phyloP scores from a whole-genome alignment of 164 flowering plant genomes.

The Aristolochia californica region DNA sequence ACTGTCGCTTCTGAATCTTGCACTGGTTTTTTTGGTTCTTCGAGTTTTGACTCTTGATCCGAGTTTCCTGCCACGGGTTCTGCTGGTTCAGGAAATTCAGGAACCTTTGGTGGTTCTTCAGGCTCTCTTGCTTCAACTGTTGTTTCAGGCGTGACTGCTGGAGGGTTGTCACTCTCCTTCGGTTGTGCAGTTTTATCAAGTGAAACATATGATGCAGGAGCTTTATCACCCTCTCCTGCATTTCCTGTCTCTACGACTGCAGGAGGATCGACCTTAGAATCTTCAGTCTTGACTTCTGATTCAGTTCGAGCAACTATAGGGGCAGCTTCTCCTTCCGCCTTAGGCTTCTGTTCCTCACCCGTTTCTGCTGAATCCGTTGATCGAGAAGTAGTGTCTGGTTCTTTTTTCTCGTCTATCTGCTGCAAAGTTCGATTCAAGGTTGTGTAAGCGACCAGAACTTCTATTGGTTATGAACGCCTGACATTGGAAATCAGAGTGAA shows the following conservation, averaged over 20 bases:
- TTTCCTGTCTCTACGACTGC: constrained; percentile 8
- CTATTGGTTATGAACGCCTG: too few species aligned
- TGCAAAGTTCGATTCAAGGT: too few species aligned
- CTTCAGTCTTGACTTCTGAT: constrained; percentile 15
- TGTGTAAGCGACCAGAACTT: too few species aligned
- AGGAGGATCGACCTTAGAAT: constrained; percentile 11
- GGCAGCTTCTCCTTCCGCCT: constrained; percentile 3
- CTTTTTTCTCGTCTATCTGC: constrained; percentile 19
- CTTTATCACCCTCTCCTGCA: constrained; percentile 15
- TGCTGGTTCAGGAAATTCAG: too few species aligned
- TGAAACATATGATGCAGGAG: constrained; percentile 14
- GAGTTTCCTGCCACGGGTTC: too few species aligned
- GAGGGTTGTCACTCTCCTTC: constrained; percentile 2
- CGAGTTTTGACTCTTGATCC: too few species aligned
- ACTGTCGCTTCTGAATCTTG: too few species aligned
- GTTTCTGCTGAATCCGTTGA: too few species aligned
- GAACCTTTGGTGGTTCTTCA: too few species aligned
- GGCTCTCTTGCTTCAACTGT: too few species aligned
- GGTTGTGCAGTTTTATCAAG: constrained; percentile 4
- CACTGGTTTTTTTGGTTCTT: too few species aligned
- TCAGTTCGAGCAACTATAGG: constrained; percentile 2
- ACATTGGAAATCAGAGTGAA: too few species aligned
- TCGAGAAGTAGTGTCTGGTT: constrained; percentile 9
- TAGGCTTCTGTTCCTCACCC: constrained; percentile 6
- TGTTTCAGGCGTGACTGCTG: neutral